Conservation (phyloP, 2,329 filamentous ascomycete species). For the Paramyrothecium sp. region DNA sequence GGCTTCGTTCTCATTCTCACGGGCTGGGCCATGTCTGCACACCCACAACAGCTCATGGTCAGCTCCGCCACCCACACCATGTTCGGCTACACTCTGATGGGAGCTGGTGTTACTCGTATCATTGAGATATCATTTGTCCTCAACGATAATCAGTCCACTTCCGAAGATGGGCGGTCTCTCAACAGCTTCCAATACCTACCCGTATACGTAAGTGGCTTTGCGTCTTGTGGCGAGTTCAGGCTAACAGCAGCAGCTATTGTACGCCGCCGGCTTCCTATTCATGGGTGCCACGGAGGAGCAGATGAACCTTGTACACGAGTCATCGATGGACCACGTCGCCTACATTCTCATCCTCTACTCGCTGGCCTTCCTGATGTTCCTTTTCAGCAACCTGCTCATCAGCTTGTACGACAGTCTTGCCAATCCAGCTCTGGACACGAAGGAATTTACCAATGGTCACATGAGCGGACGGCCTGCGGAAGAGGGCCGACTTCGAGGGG, state of each 20-base stretch:
- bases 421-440: constrained; percentile 32
- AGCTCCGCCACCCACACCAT: constrained; percentile 85
- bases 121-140: constrained; percentile 91
- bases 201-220: constrained; percentile 49
- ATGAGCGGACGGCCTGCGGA: constrained; percentile 35
- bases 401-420: constrained; percentile 72
- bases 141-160: constrained; percentile 64
- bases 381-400: constrained; percentile 86
- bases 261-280: constrained; percentile 91
- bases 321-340: constrained; percentile 81
- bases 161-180: constrained; percentile 65
- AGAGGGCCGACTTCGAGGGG: constrained; percentile 67
- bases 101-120: constrained; percentile 76
- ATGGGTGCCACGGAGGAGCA: constrained; percentile 98
- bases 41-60: constrained; percentile 79
- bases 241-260: constrained; percentile 64
- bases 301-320: constrained; percentile 73
- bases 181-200: constrained; percentile 60
- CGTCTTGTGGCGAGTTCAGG: not conserved
- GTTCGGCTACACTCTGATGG: constrained; percentile 96
- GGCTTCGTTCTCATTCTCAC: constrained; percentile 89
- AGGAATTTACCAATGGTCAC: constrained; percentile 35
- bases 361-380: constrained; percentile 84
- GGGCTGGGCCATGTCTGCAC: constrained; percentile 92
- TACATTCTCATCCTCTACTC: constrained; percentile 93